phyloP scores from a whole-genome alignment of 192 early-diverging fungal species.

The Gaertneriomyces semiglobifer region DNA sequence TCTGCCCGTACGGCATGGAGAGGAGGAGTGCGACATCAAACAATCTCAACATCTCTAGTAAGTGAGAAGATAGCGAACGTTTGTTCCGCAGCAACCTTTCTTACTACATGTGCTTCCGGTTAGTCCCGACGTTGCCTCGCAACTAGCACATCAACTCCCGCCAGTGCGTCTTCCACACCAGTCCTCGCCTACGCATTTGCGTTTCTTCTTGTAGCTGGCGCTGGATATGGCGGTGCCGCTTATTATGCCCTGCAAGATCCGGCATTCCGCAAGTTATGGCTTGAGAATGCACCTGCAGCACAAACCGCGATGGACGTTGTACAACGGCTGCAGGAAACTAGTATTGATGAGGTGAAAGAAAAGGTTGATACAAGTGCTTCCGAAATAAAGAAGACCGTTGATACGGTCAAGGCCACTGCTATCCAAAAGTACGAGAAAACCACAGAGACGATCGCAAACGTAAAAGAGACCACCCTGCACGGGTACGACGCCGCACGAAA shows the following conservation, averaged over 20 bases:
- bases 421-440: slow-evolving; percentile 36
- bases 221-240: slow-evolving; percentile 48
- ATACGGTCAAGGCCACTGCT: slow-evolving; percentile 24
- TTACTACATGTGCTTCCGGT: too few relatives aligned
- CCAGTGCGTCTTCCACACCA: slow-evolving; percentile 9
- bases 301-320: slow-evolving; percentile 25
- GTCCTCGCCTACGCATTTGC: slow-evolving; percentile 21
- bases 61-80: too few relatives aligned
- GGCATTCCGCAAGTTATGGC: slow-evolving; percentile 54
- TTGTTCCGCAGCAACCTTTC: too few relatives aligned
- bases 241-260: slow-evolving; percentile 51
- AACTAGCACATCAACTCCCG: not conserved
- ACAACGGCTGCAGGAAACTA: slow-evolving; percentile 12
- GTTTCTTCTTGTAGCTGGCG: slow-evolving; percentile 19
- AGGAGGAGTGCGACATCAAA: too few relatives aligned
- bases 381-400: slow-evolving; percentile 41
- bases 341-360: slow-evolving; percentile 14
- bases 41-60: too few relatives aligned
- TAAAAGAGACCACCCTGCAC: slow-evolving; percentile 30
- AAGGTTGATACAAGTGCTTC: slow-evolving; percentile 9
- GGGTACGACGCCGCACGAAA: slow-evolving; percentile 30
- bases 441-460: slow-evolving; percentile 17
- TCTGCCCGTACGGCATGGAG: too few relatives aligned
- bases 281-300: slow-evolving; percentile 59
- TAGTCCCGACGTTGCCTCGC: not conserved